Percentiles rank a stretch among this genome's conserved stretches.
Evolutionary conservation across 2,329 filamentous ascomycete genomes (phyloP).

Genomic region (Sarocladiaceae sp.): DNA sequence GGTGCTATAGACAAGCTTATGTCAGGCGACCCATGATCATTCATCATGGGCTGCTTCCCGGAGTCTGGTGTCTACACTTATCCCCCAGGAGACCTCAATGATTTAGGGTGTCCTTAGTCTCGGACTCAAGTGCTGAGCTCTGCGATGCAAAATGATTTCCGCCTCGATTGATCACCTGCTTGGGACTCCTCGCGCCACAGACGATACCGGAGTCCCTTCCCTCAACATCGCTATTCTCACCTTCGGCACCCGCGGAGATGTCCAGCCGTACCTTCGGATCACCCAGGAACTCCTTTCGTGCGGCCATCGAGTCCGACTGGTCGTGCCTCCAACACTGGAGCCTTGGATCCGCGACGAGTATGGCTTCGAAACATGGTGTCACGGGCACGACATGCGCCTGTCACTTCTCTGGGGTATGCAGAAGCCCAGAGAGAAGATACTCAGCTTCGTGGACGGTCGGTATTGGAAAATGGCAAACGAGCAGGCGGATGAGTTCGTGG

Average conservation of each 20-base stretch:
- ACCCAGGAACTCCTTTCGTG: background rate
- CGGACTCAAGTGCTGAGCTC: too few species aligned
- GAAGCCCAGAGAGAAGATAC: background rate
- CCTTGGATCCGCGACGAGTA: background rate
- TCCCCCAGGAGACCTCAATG: too few species aligned
- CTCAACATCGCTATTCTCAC: constrained; percentile 4
- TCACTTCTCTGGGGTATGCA: background rate
- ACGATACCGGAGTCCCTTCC: too few species aligned
- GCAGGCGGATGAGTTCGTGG: background rate
- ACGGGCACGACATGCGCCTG: background rate
- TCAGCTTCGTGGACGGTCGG: background rate
- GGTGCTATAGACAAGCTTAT: too few species aligned
- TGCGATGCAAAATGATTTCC: too few species aligned
- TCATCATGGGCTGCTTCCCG: too few species aligned
- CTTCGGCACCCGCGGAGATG: constrained; percentile 1
- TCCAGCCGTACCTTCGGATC: constrained; percentile 1
- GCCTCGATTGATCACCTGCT: too few species aligned
- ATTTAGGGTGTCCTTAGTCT: too few species aligned
- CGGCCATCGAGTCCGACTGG: background rate
- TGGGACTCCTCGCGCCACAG: too few species aligned
- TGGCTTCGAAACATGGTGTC: background rate
- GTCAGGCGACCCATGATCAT: too few species aligned
- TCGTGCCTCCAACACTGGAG: background rate
- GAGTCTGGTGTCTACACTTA: too few species aligned
- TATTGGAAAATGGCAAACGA: background rate